Conservation (phyloP, 768 basidiomycete species). For the Phlebiopsis flavidoalba region DNA sequence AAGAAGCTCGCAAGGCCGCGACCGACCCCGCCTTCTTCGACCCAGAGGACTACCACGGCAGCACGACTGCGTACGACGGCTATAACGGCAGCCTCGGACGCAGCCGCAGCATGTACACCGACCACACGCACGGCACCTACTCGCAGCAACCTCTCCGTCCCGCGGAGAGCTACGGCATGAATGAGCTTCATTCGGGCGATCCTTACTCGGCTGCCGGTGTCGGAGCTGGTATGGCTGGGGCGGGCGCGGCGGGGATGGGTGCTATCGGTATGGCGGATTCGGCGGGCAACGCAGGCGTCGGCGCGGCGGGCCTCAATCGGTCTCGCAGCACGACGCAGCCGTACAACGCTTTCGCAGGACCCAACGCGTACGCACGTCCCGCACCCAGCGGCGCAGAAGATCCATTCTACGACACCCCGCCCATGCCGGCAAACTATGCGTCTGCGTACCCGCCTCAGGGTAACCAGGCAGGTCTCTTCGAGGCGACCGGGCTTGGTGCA, state of each 20-base stretch:
- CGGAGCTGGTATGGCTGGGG: slow-evolving; percentile 21
- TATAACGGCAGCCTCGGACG: slow-evolving; percentile 1
- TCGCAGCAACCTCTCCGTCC: slow-evolving; percentile 32
- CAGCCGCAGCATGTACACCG: slow-evolving; percentile 23
- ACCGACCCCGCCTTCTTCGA: slow-evolving; percentile 47
- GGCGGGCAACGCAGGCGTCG: slow-evolving; percentile 31
- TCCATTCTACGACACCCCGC: slow-evolving; percentile 5
- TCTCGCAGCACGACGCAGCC: slow-evolving; percentile 28
- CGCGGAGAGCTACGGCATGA: slow-evolving; percentile 47
- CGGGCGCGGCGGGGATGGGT: slow-evolving; percentile 22
- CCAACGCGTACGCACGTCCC: slow-evolving; percentile 11
- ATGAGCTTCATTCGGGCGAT: slow-evolving; percentile 37
- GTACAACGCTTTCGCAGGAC: slow-evolving; percentile 36
- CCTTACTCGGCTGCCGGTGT: slow-evolving; percentile 23
- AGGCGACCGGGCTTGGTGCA: slow-evolving; percentile 19
- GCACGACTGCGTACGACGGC: slow-evolving; percentile 6
- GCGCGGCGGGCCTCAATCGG: slow-evolving; percentile 27
- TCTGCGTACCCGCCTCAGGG: slow-evolving; percentile 4
- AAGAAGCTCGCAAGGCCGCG: slow-evolving; percentile 51
- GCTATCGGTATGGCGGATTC: slow-evolving; percentile 25
- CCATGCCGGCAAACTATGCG: slow-evolving; percentile 9
- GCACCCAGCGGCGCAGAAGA: not conserved
- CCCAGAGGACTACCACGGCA: slow-evolving; percentile 40
- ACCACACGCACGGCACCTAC: slow-evolving; percentile 58
- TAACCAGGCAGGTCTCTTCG: slow-evolving; percentile 16